phyloP scores from a whole-genome alignment of 139 green algal genomes.

The Yamagishiella unicocca region DNA sequence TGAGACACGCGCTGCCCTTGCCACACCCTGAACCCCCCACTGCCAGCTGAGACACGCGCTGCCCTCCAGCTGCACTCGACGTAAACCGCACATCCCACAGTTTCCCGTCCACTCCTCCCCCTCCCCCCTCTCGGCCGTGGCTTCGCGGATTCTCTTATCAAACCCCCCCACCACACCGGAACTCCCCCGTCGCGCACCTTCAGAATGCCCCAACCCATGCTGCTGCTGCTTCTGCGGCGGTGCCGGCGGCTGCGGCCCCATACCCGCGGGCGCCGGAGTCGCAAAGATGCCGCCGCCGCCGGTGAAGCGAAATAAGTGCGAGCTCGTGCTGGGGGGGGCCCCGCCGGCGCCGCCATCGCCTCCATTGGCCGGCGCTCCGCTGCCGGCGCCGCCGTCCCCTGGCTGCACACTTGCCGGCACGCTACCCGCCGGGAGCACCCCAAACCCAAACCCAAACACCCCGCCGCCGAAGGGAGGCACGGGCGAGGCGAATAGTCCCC shows the following conservation, averaged over 20 bases:
- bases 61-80: too few species aligned
- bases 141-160: too few species aligned
- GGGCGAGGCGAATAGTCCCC: constrained; percentile 25
- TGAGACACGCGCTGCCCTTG: too few species aligned
- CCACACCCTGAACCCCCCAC: too few species aligned
- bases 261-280: constrained; percentile 51
- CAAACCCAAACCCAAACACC: neutral
- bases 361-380: neutral
- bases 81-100: neutral
- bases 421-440: neutral
- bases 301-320: neutral
- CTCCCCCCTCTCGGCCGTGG: neutral
- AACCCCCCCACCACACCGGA: too few species aligned
- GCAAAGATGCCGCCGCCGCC: constrained; percentile 46
- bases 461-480: neutral
- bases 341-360: neutral
- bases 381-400: neutral
- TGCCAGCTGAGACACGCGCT: too few species aligned
- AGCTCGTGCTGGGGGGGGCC: neutral
- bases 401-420: neutral
- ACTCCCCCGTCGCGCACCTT: neutral
- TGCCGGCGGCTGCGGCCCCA: constrained; percentile 42
- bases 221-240: constrained; percentile 39
- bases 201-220: neutral
- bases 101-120: neutral